These are phyloP conservation scores for Lecanicillium sp. DNA, from an alignment of 2,329 filamentous ascomycete genomes.

Conservation along the genomic window DNA sequence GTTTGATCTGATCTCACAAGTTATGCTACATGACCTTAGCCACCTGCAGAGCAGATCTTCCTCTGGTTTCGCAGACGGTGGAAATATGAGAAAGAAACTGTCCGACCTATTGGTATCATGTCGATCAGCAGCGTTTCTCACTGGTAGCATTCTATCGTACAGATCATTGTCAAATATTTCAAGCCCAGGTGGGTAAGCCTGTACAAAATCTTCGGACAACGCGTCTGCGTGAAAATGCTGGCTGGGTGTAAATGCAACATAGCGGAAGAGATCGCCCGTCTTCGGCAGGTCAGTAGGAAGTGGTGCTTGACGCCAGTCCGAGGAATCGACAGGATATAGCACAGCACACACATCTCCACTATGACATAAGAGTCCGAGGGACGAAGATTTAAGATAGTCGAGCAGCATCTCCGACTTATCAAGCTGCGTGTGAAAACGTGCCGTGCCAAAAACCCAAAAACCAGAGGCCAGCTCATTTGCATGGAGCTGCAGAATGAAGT, in stretches of 20 bases:
- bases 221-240: not conserved
- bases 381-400: slow-evolving; percentile 29
- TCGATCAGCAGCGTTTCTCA: no score
- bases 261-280: slow-evolving; percentile 4
- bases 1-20: slow-evolving; percentile 38
- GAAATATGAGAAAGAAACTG: slow-evolving; percentile 45
- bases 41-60: slow-evolving; percentile 37
- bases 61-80: slow-evolving; percentile 29
- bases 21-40: slow-evolving; percentile 34
- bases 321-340: slow-evolving; percentile 32
- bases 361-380: slow-evolving; percentile 31
- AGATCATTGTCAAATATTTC: slow-evolving; percentile 1
- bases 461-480: slow-evolving; percentile 20
- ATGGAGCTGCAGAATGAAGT: slow-evolving; percentile 22
- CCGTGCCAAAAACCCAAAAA: not conserved
- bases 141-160: slow-evolving; percentile 4
- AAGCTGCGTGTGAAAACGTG: slow-evolving; percentile 15
- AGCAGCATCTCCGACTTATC: slow-evolving; percentile 24
- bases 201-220: not conserved
- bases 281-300: not conserved
- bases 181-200: not conserved
- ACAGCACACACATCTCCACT: slow-evolving; percentile 31
- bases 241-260: not conserved
- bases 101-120: slow-evolving; percentile 12
- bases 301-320: slow-evolving; percentile 25